Conservation (phyloP, 2,329 filamentous ascomycete genomes). For the Penicillium sp. region DNA sequence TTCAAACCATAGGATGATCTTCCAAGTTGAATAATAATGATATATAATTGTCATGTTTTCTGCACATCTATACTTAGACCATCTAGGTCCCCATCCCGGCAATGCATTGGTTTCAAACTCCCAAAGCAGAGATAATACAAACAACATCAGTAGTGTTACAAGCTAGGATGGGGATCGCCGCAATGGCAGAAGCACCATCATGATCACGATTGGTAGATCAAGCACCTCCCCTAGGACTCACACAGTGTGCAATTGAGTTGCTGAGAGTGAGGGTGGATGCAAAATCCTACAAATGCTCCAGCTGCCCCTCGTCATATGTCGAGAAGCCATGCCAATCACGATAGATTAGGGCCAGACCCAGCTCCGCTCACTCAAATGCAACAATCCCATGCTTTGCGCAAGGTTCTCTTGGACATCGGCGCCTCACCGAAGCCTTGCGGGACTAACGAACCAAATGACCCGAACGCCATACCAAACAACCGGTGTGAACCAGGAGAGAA, state of each 20-base stretch:
- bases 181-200: neutral
- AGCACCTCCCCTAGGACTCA: neutral
- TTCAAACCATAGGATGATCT: neutral
- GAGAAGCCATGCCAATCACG: neutral
- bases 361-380: neutral
- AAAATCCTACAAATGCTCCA: neutral
- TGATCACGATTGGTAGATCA: neutral
- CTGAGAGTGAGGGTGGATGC: neutral
- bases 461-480: conserved; percentile 15
- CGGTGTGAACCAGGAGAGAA: neutral
- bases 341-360: neutral
- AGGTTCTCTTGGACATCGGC: conserved; percentile 2
- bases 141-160: neutral
- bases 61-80: neutral
- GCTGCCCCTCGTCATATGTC: neutral
- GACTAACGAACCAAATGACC: conserved; percentile 11
- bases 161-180: neutral
- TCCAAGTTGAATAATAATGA: neutral
- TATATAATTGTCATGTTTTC: neutral
- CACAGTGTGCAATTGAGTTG: neutral
- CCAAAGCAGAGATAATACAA: neutral
- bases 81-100: neutral
- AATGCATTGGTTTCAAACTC: neutral
- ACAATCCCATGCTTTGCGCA: neutral
- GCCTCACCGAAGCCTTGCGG: conserved; percentile 5